Percentiles rank a stretch among this genome's conserved stretches.
Conservation (phyloP, 805 yeast species). For the Zygoascus biomembranicola region DNA sequence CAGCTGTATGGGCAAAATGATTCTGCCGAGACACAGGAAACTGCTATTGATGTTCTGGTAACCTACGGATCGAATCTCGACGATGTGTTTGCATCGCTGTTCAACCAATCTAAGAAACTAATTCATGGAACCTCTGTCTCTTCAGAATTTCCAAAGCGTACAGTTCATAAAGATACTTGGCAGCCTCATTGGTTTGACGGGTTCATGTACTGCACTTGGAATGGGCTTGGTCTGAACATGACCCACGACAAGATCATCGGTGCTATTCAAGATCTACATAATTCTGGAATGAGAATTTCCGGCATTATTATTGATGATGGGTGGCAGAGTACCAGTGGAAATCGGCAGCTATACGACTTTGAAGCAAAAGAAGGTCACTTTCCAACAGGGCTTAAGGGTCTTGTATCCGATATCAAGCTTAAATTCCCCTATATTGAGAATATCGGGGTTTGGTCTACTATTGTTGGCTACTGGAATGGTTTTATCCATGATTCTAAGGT, state of each 20-base stretch:
- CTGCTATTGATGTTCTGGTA: slow-evolving; percentile 13
- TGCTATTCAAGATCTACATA: slow-evolving; percentile 20
- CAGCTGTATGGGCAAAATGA: slow-evolving; percentile 10
- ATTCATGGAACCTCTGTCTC: background rate
- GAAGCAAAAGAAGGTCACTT: slow-evolving; percentile 20
- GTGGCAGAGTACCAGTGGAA: slow-evolving; percentile 21
- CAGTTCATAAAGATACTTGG: background rate
- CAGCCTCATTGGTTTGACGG: slow-evolving; percentile 19
- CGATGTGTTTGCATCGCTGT: slow-evolving; percentile 11
- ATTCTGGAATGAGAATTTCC: slow-evolving; percentile 15
- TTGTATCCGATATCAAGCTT: slow-evolving; percentile 16
- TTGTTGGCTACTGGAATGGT: slow-evolving; percentile 28
- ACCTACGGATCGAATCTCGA: slow-evolving; percentile 14
- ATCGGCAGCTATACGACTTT: slow-evolving; percentile 19
- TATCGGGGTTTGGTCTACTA: slow-evolving; percentile 28
- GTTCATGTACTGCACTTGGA: slow-evolving; percentile 29
- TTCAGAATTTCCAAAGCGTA: background rate
- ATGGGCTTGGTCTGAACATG: slow-evolving; percentile 22
- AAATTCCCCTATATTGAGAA: slow-evolving; percentile 20
- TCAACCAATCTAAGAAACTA: slow-evolving; percentile 5
- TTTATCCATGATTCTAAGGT: slow-evolving; percentile 18
- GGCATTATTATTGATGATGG: slow-evolving; percentile 27
- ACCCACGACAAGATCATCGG: slow-evolving; percentile 15
- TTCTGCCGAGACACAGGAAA: slow-evolving; percentile 3
- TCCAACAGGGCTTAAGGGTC: slow-evolving; percentile 23